These are phyloP conservation scores for Salvia splendens DNA, from an alignment of 257 asterid genomes.

Conservation along the genomic window DNA sequence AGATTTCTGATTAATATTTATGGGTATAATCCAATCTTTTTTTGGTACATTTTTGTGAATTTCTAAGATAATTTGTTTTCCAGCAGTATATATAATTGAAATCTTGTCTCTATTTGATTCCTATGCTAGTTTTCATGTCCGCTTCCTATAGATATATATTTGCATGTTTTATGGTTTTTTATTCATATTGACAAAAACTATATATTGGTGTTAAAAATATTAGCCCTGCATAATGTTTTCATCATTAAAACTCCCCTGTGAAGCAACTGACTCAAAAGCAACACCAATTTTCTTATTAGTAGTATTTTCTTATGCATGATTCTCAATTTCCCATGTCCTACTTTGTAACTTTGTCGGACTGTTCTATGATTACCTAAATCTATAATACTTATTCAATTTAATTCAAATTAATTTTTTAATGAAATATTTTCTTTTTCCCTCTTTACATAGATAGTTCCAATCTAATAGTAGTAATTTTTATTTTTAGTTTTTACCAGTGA, in stretches of 20 bases:
- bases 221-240: conserved; percentile 4
- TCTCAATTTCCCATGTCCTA: no score
- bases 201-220: conserved; percentile 32
- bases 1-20: neutral
- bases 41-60: conserved; percentile 4
- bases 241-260: conserved; percentile 24
- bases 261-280: conserved; percentile 32
- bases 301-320: neutral
- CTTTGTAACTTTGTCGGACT: no score
- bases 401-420: no score
- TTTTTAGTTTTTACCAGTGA: no score
- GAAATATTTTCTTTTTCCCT: no score
- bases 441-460: no score
- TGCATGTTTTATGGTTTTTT: no score
- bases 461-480: no score
- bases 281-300: conserved; percentile 18
- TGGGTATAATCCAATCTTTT: conserved; percentile 14
- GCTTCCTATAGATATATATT: neutral
- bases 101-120: neutral
- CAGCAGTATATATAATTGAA: neutral
- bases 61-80: neutral
- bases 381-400: no score
- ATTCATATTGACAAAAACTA: neutral
- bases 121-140: neutral
- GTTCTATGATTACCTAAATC: no score